Evolutionary conservation across 495 filamentous ascomycete genomes (phyloP).

Genomic region (Neurospora pannonica): DNA sequence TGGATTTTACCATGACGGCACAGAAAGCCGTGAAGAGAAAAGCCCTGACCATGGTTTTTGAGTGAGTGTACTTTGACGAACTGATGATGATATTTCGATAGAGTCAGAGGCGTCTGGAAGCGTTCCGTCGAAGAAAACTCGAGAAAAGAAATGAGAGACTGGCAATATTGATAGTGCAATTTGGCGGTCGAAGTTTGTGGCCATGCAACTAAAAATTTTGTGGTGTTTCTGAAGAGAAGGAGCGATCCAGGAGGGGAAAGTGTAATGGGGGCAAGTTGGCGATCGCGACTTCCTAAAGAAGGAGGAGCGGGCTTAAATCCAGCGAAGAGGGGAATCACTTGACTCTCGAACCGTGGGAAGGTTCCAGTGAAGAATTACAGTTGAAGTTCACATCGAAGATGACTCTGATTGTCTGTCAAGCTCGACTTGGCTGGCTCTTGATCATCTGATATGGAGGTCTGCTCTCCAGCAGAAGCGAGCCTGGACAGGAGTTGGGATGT

Average conservation of each 20-base stretch:
- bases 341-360: neutral
- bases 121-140: neutral
- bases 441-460: neutral
- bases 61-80: neutral
- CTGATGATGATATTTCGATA: neutral
- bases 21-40: conserved; percentile 5
- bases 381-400: neutral
- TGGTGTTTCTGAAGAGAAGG: neutral
- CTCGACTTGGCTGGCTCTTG: neutral
- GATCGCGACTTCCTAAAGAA: neutral
- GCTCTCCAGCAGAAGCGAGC: neutral
- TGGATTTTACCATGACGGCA: neutral
- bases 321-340: neutral
- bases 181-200: neutral
- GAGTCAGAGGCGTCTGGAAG: neutral
- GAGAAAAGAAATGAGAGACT: neutral
- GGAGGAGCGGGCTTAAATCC: neutral
- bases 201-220: neutral
- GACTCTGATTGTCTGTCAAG: neutral
- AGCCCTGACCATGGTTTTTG: conserved; percentile 1
- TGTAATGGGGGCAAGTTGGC: neutral
- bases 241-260: neutral
- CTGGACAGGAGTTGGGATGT: neutral
- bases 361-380: neutral
- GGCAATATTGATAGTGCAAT: neutral